Percentiles rank a stretch among this genome's conserved stretches.
Evolutionary conservation across 306 rosid species (phyloP).

Genomic region (Alnus rubra): DNA sequence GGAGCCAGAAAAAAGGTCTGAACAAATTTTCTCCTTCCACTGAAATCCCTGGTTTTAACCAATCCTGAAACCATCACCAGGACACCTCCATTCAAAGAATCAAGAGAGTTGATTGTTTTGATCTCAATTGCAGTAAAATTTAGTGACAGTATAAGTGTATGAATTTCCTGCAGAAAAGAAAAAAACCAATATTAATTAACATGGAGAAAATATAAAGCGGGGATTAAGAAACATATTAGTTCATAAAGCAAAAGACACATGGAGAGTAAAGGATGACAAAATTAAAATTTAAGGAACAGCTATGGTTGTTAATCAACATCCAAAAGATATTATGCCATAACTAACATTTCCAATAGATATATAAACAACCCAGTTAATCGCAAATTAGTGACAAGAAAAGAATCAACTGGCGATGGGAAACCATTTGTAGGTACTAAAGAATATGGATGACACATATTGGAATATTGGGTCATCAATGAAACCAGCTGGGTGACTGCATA

Average conservation of each 20-base stretch:
- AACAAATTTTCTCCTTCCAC: constrained; percentile 66
- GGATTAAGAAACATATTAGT: background rate
- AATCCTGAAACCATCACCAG: constrained; percentile 87
- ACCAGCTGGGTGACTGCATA: background rate
- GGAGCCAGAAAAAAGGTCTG: constrained; percentile 94
- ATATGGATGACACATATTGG: background rate
- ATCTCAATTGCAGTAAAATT: constrained; percentile 71
- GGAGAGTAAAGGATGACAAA: background rate
- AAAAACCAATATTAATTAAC: constrained; percentile 12
- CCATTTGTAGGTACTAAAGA: background rate
- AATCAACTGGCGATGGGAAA: background rate
- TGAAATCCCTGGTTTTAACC: constrained; percentile 70
- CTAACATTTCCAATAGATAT: background rate
- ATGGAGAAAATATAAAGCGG: background rate
- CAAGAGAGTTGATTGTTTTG: constrained; percentile 84
- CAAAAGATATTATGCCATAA: background rate
- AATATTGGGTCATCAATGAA: background rate
- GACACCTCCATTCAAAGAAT: constrained; percentile 83
- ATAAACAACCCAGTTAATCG: background rate
- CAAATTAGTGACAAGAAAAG: background rate
- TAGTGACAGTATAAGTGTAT: constrained; percentile 58
- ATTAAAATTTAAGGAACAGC: background rate
- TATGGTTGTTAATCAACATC: background rate
- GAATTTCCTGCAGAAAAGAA: constrained; percentile 67
- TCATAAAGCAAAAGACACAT: background rate